Base-by-base conservation (phyloP, 768 basidiomycete genomes). In the Lactarius indigo region DNA sequence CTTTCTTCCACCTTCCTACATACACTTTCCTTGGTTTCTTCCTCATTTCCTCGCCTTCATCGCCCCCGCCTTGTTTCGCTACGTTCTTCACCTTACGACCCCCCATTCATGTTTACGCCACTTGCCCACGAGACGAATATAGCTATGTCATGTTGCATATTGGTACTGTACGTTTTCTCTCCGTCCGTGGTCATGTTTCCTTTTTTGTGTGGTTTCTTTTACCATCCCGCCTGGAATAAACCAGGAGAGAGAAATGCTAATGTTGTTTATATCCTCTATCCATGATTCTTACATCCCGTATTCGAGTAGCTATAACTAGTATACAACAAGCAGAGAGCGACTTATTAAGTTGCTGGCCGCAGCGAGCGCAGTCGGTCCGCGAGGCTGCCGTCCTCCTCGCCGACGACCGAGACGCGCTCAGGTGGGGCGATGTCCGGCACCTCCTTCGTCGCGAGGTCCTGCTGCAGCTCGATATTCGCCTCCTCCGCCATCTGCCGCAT, bases 401-500 rank as follows among this genome's bases (percentile, higher is more conserved):
- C 82, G 59, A 86, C n/a, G 20, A 47, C 56, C 30, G 65, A 18
- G 3, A 23, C 72, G 54, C 64, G 81, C 69, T 87, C 86, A 71
- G 81, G 78, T 39, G 80, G 78, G 47, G 75, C 69, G 2, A 89
- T 74, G 64, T 88, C 87, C 0, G 89, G 81, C 12, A 93, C 84
- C 72, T 88, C 84, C 72, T 85, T 87, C 57, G 83, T 78, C 23
- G 89, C 86, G 35, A 98, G 82, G 73, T 95, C 94, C 63, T 98
- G 97, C 75, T 94, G 89, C 30, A 97, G 78, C 76, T 99, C 94
- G 66, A 99, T 91, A 70, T 98, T 91, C 28, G 94, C 94, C 76
- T 99, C 96, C 75, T 98, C 97, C 5, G 97, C 97, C 26, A 93
- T 95, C 78, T 96, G 94, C 64, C 89, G 86, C 82, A 99, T 83